A percentile compares a stretch with the other conserved stretches of the same genome.
Conservation (phyloP, 1,139 yeast species). For the Kurtzmaniella quercitrusa region DNA sequence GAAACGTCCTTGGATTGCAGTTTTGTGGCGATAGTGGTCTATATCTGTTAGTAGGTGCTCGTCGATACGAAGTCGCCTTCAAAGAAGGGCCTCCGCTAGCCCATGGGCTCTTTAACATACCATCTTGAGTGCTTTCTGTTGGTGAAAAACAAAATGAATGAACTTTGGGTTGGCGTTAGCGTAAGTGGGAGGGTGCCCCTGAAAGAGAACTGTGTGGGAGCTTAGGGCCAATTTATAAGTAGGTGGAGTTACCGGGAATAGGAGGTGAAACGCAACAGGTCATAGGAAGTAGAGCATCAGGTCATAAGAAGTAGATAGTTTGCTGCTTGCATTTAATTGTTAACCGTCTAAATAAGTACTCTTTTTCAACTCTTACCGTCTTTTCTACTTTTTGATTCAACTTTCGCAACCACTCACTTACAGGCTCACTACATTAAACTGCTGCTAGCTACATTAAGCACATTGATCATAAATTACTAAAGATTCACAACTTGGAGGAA, state of each 20-base stretch:
- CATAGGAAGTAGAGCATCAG: too few species aligned
- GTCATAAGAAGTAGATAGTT: too few species aligned
- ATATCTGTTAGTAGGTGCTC: not conserved
- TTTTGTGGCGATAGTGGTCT: conserved; percentile 25
- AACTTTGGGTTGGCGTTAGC: not conserved
- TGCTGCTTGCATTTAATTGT: too few species aligned
- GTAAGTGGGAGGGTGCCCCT: not conserved
- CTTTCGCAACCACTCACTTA: not conserved
- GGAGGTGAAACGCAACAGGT: too few species aligned
- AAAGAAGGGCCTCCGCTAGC: too few species aligned
- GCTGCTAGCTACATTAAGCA: not conserved
- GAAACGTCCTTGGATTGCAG: conserved; percentile 41
- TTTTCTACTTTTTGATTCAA: not conserved
- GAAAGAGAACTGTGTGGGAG: too few species aligned
- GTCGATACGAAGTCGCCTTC: too few species aligned
- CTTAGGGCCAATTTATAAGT: too few species aligned
- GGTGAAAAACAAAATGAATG: conserved; percentile 1
- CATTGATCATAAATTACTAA: not conserved
- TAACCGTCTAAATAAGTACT: too few species aligned
- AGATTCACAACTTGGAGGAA: conserved; percentile 16
- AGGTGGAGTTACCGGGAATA: too few species aligned
- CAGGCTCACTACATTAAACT: too few species aligned
- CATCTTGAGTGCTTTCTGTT: not conserved
- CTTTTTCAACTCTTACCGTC: too few species aligned
- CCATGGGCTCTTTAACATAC: not conserved